Base-by-base conservation (phyloP, 78 protist species). In the slime mould (Dictyostelium discoideum) region DNA sequence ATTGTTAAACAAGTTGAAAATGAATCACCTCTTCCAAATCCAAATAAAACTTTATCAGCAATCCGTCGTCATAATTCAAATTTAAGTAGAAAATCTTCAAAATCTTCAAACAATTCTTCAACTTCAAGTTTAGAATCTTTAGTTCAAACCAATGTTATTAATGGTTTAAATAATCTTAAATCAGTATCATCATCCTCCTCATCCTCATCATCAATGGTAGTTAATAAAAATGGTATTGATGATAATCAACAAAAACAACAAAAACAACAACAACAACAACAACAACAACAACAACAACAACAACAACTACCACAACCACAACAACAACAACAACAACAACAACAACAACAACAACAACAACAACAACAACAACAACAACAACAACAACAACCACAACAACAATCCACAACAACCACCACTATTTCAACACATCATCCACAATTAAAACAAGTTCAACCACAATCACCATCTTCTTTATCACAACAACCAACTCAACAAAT, bases 21-120 rank as follows among this genome's bases (percentile, higher is more conserved):
- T 37, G 46, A 29, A 32, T 37, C 48, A 29, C 81, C 81, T 14
- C 11, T 29, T 5, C 24, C 81, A 37, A 74, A 74, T 37, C 40
- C 46, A 11, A 74, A 26, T 37, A 18, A 8, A 32, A 3, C 37
- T 5, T 8, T 74, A 18, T 37, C 48, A 0, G 81, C 81, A 14
- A 37, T 74, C 14, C 81, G 81, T 37, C 81, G 81, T 74, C 81
- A 18, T 16, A 74, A 74, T 69, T 69, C 77, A 8, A 69, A 69
- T 69, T 29, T 10, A 10, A 69, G 77, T 69, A 69, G 39, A 69
- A 22, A 69, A 26, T 26, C 77, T n/a, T 65, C 74, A 65, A 65
- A 3, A 20, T 65, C 74, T 9, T 69, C 77, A 69, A 69, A 69
- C 4, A 60, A 60, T 26, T 69, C 77, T 69, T 69, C 77, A 69